These are phyloP conservation scores for Eucalyptus viminalis DNA, from an alignment of 345 rosid genomes.

Conservation along the genomic window DNA sequence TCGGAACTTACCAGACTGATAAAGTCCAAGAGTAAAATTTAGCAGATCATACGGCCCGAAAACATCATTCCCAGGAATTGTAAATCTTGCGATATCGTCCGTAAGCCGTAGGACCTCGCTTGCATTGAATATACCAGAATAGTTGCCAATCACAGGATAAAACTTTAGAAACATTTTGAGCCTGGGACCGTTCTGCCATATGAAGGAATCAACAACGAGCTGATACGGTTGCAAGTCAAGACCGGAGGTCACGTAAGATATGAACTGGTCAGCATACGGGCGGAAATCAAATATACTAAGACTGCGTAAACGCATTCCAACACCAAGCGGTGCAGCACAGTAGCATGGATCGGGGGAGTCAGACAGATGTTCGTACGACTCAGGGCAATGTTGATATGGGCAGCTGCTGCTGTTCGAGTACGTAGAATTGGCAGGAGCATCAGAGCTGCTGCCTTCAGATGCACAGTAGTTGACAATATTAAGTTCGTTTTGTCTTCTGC, in stretches of 20 bases:
- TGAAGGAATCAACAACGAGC: conserved; percentile 8
- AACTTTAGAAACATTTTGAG: conserved; percentile 26
- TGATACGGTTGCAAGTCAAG: conserved; percentile 27
- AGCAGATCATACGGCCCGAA: conserved; percentile 52
- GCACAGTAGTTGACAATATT: conserved; percentile 28
- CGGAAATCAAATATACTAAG: conserved; percentile 35
- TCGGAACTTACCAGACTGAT: conserved; percentile 14
- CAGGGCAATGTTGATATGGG: conserved; percentile 20
- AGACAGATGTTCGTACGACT: conserved; percentile 9
- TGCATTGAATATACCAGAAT: conserved; percentile 4
- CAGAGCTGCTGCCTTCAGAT: neutral
- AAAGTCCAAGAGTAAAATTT: conserved; percentile 20
- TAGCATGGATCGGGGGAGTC: conserved; percentile 27
- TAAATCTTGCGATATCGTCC: conserved; percentile 17
- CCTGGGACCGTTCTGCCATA: conserved; percentile 37
- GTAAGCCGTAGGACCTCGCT: conserved; percentile 16
- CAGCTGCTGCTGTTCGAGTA: conserved; percentile 9
- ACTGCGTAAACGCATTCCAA: conserved; percentile 31
- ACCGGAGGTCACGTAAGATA: conserved; percentile 1
- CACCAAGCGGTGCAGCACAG: conserved; percentile 42
- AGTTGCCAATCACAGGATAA: conserved; percentile 10
- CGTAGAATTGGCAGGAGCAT: conserved; percentile 8
- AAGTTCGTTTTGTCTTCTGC: conserved; percentile 15
- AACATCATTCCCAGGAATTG: conserved; percentile 1
- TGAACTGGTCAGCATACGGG: conserved; percentile 13